Evolutionary conservation across 2,329 filamentous ascomycete genomes (phyloP).

Genomic region (Endocalyx cinctus): DNA sequence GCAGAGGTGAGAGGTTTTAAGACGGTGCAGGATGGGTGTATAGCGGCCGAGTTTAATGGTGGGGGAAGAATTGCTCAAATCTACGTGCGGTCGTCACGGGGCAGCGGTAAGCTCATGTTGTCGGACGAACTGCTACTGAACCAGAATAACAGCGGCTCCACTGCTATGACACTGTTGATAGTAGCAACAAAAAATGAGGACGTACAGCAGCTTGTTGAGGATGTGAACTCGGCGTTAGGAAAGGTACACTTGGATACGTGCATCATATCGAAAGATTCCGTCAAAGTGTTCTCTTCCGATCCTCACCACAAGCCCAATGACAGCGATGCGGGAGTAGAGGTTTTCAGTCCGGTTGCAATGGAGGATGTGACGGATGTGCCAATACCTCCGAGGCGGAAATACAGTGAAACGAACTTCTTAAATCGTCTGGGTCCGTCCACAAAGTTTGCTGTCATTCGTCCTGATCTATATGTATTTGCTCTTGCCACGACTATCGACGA

Average conservation of each 20-base stretch:
- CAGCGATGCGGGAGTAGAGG: slow-evolving; percentile 1
- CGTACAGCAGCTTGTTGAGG: neutral
- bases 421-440: slow-evolving; percentile 10
- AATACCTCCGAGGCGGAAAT: slow-evolving; percentile 6
- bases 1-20: slow-evolving; percentile 14
- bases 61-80: slow-evolving; percentile 19
- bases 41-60: slow-evolving; percentile 11
- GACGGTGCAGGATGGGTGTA: slow-evolving; percentile 14
- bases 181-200: slow-evolving; percentile 4
- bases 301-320: neutral
- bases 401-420: slow-evolving; percentile 11
- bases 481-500: slow-evolving; percentile 11
- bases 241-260: slow-evolving; percentile 2
- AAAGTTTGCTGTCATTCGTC: slow-evolving; percentile 16
- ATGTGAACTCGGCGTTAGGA: slow-evolving; percentile 11
- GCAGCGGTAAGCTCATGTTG: slow-evolving; percentile 4
- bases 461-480: slow-evolving; percentile 19
- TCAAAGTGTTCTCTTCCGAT: slow-evolving; percentile 8
- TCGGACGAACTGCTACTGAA: slow-evolving; percentile 16
- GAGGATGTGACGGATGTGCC: slow-evolving; percentile 5
- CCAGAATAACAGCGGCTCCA: no score
- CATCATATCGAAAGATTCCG: slow-evolving; percentile 11
- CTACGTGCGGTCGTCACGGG: slow-evolving; percentile 9
- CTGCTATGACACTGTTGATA: slow-evolving; percentile 15
- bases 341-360: slow-evolving; percentile 11